Evolutionary conservation across 1,139 yeast species (phyloP).

Genomic region (Candida gigantensis): DNA sequence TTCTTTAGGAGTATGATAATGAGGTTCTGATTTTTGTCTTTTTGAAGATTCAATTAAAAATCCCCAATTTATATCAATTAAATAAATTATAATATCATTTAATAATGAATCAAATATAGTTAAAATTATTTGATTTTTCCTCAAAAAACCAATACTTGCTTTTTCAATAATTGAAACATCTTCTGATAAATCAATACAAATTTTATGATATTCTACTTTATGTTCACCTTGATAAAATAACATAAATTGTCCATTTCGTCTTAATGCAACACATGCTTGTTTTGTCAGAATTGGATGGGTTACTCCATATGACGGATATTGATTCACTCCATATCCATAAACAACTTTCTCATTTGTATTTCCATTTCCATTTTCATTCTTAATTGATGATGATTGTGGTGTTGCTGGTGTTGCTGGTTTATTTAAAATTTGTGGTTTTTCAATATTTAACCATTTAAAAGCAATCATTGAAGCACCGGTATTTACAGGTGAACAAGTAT

Average conservation of each 20-base stretch:
- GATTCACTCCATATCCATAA: conserved; percentile 59
- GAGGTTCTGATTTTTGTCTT: conserved; percentile 50
- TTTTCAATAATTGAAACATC: conserved; percentile 31
- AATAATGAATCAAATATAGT: conserved; percentile 47
- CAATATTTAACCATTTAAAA: conserved; percentile 69
- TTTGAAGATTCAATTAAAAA: conserved; percentile 49
- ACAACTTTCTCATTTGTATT: too few species aligned
- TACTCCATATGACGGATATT: conserved; percentile 59
- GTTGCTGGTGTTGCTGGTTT: conserved; percentile 43
- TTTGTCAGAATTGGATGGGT: conserved; percentile 69
- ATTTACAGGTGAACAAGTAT: conserved; percentile 17
- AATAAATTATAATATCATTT: conserved; percentile 46
- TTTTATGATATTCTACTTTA: conserved; percentile 55
- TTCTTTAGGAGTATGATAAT: conserved; percentile 52
- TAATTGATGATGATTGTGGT: conserved; percentile 14
- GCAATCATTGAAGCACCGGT: conserved; percentile 40
- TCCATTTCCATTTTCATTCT: too few species aligned
- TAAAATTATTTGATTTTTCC: conserved; percentile 46
- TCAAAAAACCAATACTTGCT: conserved; percentile 61
- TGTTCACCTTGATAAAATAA: conserved; percentile 65
- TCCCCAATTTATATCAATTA: conserved; percentile 63
- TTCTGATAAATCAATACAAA: conserved; percentile 25
- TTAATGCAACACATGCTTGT: conserved; percentile 69
- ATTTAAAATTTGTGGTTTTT: conserved; percentile 58
- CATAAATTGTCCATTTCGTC: conserved; percentile 62